These are phyloP conservation scores for Leishmania arabica DNA, from an alignment of 208 protist genomes.

Conservation along the genomic window DNA sequence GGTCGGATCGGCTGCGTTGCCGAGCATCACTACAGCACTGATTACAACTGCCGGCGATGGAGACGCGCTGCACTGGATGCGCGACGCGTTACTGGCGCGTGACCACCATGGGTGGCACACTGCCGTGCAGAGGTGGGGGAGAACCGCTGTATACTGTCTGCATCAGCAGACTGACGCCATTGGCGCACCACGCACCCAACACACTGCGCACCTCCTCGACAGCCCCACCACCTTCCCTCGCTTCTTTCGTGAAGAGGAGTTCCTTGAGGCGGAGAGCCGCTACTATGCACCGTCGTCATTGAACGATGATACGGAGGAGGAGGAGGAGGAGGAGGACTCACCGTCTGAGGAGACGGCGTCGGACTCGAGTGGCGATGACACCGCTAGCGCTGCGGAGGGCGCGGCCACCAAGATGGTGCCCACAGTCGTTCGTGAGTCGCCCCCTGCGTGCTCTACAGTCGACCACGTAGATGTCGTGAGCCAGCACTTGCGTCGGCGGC, in stretches of 20 bases:
- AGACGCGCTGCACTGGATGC: slow-evolving; percentile 26
- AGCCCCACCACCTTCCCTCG: slow-evolving; percentile 71
- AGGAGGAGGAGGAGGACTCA: slow-evolving; percentile 46
- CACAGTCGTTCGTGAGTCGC: background rate
- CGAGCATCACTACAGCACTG: background rate
- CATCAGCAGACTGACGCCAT: slow-evolving; percentile 21
- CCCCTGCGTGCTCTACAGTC: slow-evolving; percentile 31
- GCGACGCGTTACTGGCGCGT: slow-evolving; percentile 14
- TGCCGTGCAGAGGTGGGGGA: background rate
- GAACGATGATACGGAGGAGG: slow-evolving; percentile 58
- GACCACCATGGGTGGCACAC: slow-evolving; percentile 24
- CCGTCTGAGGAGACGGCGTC: slow-evolving; percentile 18
- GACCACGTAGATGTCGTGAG: slow-evolving; percentile 48
- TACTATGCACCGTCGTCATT: slow-evolving; percentile 66
- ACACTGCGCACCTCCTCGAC: slow-evolving; percentile 53
- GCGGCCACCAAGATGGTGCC: background rate
- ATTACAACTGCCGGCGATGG: slow-evolving; percentile 2
- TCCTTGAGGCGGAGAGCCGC: slow-evolving; percentile 41
- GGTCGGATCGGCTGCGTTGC: slow-evolving; percentile 2
- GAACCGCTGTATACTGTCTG: slow-evolving; percentile 25
- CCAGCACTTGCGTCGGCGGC: slow-evolving; percentile 51
- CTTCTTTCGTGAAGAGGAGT: slow-evolving; percentile 50
- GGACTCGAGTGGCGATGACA: background rate
- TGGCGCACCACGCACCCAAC: slow-evolving; percentile 40
- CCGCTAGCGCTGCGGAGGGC: background rate